Percentiles rank a stretch among this genome's conserved stretches.
phyloP scores from a whole-genome alignment of 2,329 filamentous ascomycete genomes.

The Pseudogymnoascus sp. region DNA sequence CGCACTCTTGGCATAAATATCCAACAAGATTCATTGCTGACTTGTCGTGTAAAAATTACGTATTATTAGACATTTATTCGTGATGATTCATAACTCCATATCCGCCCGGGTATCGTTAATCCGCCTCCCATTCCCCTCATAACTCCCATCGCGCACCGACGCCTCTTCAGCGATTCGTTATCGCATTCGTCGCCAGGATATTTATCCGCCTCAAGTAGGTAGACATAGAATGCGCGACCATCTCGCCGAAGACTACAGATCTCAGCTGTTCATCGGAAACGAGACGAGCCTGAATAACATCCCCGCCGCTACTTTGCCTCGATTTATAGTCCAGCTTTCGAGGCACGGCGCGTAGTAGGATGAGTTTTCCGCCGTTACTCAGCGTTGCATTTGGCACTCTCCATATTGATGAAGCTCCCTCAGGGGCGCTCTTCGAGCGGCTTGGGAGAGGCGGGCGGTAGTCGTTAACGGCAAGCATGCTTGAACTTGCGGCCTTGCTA shows the following conservation, averaged over 20 bases:
- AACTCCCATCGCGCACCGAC: not conserved
- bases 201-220: slow-evolving; percentile 67
- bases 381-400: slow-evolving; percentile 56
- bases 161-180: not conserved
- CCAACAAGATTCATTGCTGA: not conserved
- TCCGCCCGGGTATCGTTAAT: slow-evolving; percentile 5
- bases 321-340: slow-evolving; percentile 36
- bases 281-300: slow-evolving; percentile 60
- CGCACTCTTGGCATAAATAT: not conserved
- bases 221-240: slow-evolving; percentile 70
- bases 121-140: not conserved
- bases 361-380: slow-evolving; percentile 60
- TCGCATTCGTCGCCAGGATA: slow-evolving; percentile 56
- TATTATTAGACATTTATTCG: slow-evolving; percentile 1
- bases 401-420: slow-evolving; percentile 43
- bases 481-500: slow-evolving; percentile 18
- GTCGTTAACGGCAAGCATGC: slow-evolving; percentile 16
- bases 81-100: slow-evolving; percentile 2
- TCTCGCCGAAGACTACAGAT: slow-evolving; percentile 71
- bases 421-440: slow-evolving; percentile 18
- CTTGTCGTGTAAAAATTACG: not conserved
- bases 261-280: slow-evolving; percentile 60
- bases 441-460: slow-evolving; percentile 14
- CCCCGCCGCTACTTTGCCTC: slow-evolving; percentile 40
- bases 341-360: slow-evolving; percentile 52